Conservation (phyloP, 1,284 basidiomycete species). For the Ustilago xerochloae region DNA sequence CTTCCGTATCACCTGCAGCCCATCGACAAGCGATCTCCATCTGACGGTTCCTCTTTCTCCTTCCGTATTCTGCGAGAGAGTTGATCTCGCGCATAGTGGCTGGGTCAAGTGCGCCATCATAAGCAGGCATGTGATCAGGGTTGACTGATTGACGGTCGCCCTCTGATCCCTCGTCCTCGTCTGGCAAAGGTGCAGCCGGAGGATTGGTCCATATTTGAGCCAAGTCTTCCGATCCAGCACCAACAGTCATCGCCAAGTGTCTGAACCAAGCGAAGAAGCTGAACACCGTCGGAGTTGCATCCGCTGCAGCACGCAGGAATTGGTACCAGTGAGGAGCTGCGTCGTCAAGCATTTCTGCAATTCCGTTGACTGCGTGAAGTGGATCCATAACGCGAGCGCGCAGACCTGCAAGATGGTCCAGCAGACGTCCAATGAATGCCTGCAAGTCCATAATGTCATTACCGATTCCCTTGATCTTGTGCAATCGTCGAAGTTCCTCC, state of each 20-base stretch:
- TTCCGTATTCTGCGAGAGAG: constrained; percentile 48
- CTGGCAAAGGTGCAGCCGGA: constrained; percentile 12
- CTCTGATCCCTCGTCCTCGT: constrained; percentile 19
- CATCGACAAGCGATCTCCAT: constrained; percentile 64
- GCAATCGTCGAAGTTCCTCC: constrained; percentile 55
- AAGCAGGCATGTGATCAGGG: constrained; percentile 9
- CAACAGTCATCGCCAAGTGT: constrained; percentile 58
- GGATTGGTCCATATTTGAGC: constrained; percentile 56
- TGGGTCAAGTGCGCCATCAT: constrained; percentile 36
- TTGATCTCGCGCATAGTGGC: constrained; percentile 54
- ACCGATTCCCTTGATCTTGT: constrained; percentile 55
- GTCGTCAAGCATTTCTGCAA: constrained; percentile 62
- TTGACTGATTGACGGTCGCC: constrained; percentile 38
- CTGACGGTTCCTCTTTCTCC: constrained; percentile 57
- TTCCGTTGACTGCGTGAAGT: constrained; percentile 50
- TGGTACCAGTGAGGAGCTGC: constrained; percentile 54
- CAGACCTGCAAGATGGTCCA: constrained; percentile 61
- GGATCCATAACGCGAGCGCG: constrained; percentile 64
- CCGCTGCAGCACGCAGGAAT: constrained; percentile 51
- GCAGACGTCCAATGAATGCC: constrained; percentile 43
- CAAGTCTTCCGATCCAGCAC: constrained; percentile 56
- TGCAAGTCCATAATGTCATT: constrained; percentile 48
- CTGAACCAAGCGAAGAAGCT: constrained; percentile 65
- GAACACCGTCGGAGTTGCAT: constrained; percentile 51
- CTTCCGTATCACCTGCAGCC: constrained; percentile 64